A percentile compares a stretch with the other conserved stretches of the same genome.
phyloP scores from a whole-genome alignment of 257 asterid genomes.

The Parsonsia alboflavescens region DNA sequence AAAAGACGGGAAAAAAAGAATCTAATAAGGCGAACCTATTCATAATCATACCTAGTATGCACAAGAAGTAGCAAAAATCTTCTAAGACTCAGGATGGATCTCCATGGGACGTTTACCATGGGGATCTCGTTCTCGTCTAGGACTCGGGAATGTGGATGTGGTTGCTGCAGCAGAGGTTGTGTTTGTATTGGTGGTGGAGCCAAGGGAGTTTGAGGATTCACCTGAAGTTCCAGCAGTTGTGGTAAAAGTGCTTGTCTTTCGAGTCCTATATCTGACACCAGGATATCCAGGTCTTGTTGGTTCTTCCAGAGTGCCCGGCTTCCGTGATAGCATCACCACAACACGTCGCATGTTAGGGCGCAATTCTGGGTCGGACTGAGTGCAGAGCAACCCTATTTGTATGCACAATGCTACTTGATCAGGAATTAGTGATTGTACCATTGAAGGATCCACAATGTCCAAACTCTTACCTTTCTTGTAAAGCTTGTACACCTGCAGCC shows the following conservation, averaged over 20 bases:
- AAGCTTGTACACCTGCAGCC: slow-evolving; percentile 64
- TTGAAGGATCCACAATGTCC: slow-evolving; percentile 60
- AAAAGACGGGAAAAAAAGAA: slow-evolving; percentile 1
- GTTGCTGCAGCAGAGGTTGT: slow-evolving; percentile 38
- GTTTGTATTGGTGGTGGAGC: slow-evolving; percentile 37
- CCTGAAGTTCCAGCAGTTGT: slow-evolving; percentile 45
- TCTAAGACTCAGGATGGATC: slow-evolving; percentile 22
- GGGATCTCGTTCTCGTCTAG: slow-evolving; percentile 35
- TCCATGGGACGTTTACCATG: slow-evolving; percentile 51
- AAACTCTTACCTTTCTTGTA: slow-evolving; percentile 63
- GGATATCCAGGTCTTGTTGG: slow-evolving; percentile 76
- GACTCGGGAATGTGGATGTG: slow-evolving; percentile 26
- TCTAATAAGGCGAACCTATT: not conserved
- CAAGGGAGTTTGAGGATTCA: slow-evolving; percentile 37
- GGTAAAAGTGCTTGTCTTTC: slow-evolving; percentile 27
- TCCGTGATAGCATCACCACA: slow-evolving; percentile 59
- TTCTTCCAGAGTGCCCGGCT: slow-evolving; percentile 61
- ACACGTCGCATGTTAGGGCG: slow-evolving; percentile 84
- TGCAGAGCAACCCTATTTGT: slow-evolving; percentile 70
- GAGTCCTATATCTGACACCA: slow-evolving; percentile 48
- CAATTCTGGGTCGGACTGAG: slow-evolving; percentile 63
- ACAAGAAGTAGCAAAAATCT: slow-evolving; percentile 22
- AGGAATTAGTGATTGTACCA: slow-evolving; percentile 46
- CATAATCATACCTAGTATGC: slow-evolving; percentile 5
- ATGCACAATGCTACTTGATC: slow-evolving; percentile 49